A percentile compares a stretch with the other conserved stretches of the same genome.
Evolutionary conservation across 495 filamentous ascomycete genomes (phyloP).

Genomic region (Saxispiralis lemnorum): DNA sequence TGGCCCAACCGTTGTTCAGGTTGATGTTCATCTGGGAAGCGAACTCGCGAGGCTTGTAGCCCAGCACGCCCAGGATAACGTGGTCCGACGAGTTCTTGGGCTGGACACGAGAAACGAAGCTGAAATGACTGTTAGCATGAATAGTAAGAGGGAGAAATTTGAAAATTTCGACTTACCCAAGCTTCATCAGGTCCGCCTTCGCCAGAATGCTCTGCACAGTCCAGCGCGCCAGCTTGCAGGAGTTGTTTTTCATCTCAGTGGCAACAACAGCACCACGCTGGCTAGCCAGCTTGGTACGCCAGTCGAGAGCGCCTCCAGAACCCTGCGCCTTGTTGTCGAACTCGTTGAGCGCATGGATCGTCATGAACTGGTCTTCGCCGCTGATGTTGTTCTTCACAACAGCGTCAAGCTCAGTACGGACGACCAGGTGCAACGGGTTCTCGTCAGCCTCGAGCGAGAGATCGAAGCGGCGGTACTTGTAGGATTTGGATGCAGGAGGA

Average conservation of each 20-base stretch:
- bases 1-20: slow-evolving; percentile 94
- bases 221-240: slow-evolving; percentile 92
- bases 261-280: slow-evolving; percentile 92
- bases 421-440: slow-evolving; percentile 76
- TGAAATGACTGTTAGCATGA: slow-evolving; percentile 20
- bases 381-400: slow-evolving; percentile 80
- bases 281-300: slow-evolving; percentile 78
- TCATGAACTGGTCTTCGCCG: slow-evolving; percentile 74
- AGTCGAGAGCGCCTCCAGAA: slow-evolving; percentile 83
- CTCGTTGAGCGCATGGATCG: slow-evolving; percentile 93
- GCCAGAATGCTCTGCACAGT: slow-evolving; percentile 89
- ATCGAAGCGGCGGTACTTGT: slow-evolving; percentile 96
- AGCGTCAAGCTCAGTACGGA: slow-evolving; percentile 91
- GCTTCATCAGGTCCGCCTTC: slow-evolving; percentile 91
- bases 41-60: slow-evolving; percentile 94
- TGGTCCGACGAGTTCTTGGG: slow-evolving; percentile 80
- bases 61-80: slow-evolving; percentile 84
- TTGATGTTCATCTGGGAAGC: slow-evolving; percentile 95
- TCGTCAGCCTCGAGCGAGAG: slow-evolving; percentile 79
- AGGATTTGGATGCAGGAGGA: slow-evolving; percentile 81
- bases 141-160: not conserved
- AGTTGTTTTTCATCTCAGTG: slow-evolving; percentile 99
- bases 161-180: slow-evolving; percentile 43
- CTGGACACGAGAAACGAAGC: slow-evolving; percentile 82
- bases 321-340: slow-evolving; percentile 96